Evolutionary conservation across 2,329 filamentous ascomycete genomes (phyloP).

Genomic region (Conoideocrella luteorostrata): DNA sequence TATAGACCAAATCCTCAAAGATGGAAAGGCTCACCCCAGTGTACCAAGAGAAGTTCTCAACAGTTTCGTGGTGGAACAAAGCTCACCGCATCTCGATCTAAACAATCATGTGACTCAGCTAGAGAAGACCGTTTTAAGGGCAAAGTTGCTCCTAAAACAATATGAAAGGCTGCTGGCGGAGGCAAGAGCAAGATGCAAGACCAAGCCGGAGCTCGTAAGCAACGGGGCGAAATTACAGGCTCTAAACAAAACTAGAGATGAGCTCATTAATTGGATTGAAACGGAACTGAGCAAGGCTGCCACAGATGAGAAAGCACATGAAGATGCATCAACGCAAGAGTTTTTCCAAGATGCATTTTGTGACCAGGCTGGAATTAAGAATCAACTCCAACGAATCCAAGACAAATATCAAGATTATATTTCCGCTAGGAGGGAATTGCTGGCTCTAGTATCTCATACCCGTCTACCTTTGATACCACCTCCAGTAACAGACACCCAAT

Average conservation of each 20-base stretch:
- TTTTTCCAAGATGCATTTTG: conserved; percentile 14
- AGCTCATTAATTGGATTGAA: conserved; percentile 61
- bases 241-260: conserved; percentile 48
- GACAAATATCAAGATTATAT: conserved; percentile 50
- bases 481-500: conserved; percentile 5
- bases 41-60: conserved; percentile 48
- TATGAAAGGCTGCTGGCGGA: conserved; percentile 51
- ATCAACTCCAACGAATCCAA: conserved; percentile 41
- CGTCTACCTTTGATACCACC: conserved; percentile 19
- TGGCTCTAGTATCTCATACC: conserved; percentile 32
- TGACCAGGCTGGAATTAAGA: conserved; percentile 26
- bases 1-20: conserved; percentile 39
- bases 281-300: conserved; percentile 50
- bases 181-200: conserved; percentile 32
- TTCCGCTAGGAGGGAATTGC: conserved; percentile 39
- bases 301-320: conserved; percentile 25
- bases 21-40: conserved; percentile 37
- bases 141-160: conserved; percentile 49
- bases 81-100: conserved; percentile 33
- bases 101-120: conserved; percentile 43
- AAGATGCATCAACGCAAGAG: conserved; percentile 18
- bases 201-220: conserved; percentile 29
- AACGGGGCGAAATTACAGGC: conserved; percentile 42
- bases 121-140: conserved; percentile 51
- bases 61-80: conserved; percentile 38